A percentile compares a stretch with the other conserved stretches of the same genome.
Evolutionary conservation across 106 monocot species (phyloP).

Genomic region (Apostasia shenzhenica): DNA sequence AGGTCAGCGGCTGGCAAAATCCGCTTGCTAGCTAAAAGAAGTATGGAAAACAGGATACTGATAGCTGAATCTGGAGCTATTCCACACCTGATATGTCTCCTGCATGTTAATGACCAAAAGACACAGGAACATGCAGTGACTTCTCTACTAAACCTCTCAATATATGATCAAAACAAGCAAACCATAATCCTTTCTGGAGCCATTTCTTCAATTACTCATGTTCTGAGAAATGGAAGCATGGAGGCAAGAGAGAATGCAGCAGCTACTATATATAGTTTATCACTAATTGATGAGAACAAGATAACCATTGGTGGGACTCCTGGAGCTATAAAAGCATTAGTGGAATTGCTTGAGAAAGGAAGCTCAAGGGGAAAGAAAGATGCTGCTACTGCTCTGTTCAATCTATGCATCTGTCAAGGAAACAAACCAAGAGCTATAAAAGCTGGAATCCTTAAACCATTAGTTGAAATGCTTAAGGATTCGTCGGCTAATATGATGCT

Average conservation of each 20-base stretch:
- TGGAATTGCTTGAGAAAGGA: not conserved
- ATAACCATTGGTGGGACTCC: not conserved
- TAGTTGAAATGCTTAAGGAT: not conserved
- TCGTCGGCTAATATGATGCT: not conserved
- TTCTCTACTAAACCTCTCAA: constrained; percentile 4
- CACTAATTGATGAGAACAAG: constrained; percentile 4
- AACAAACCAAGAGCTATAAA: not conserved
- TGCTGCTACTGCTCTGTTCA: constrained; percentile 7
- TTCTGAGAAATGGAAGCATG: not conserved
- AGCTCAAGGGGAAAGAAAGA: constrained; percentile 5
- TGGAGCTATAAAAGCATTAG: not conserved
- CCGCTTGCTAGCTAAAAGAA: constrained; percentile 2
- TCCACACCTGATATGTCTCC: not conserved
- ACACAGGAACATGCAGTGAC: constrained; percentile 6
- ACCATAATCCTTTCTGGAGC: not conserved
- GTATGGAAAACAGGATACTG: not conserved
- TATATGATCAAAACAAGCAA: not conserved
- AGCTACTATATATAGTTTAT: constrained; percentile 1
- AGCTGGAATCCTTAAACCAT: not conserved
- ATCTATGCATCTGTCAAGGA: constrained; percentile 2
- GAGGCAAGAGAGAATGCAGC: constrained; percentile 7
- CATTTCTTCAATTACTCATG: not conserved
- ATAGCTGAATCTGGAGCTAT: constrained; percentile 2
- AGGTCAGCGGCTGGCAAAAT: constrained; percentile 68
- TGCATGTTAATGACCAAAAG: not conserved